Evolutionary conservation across 192 early-diverging fungal species (phyloP).

Genomic region (Coemansia sp.): DNA sequence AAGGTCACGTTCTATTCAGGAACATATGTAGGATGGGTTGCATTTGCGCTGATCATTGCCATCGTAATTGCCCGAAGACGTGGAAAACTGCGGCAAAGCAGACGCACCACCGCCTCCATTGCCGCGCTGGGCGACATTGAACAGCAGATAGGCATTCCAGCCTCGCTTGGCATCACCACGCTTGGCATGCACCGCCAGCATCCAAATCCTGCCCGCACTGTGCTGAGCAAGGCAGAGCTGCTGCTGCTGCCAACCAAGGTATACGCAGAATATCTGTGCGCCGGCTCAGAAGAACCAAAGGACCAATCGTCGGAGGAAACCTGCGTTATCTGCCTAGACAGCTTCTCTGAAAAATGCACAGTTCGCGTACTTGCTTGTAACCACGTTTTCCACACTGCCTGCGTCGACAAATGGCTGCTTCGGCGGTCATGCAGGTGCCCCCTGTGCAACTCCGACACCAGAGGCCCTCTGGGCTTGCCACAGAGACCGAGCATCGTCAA

Average conservation of each 20-base stretch:
- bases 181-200: constrained; percentile 2
- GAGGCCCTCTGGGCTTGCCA: constrained; percentile 16
- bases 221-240: constrained; percentile 19
- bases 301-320: background rate
- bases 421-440: constrained; percentile 43
- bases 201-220: background rate
- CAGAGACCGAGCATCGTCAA: constrained; percentile 25
- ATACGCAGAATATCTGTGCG: constrained; percentile 4
- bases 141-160: constrained; percentile 1
- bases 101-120: background rate
- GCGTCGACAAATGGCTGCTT: constrained; percentile 45
- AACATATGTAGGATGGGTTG: constrained; percentile 1
- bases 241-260: constrained; percentile 10
- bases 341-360: constrained; percentile 7
- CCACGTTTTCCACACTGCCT: constrained; percentile 35
- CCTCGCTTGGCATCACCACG: constrained; percentile 2
- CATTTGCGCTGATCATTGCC: constrained; percentile 6
- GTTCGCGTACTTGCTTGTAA: constrained; percentile 38
- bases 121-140: constrained; percentile 10
- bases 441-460: constrained; percentile 36
- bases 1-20: too few species aligned
- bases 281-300: background rate
- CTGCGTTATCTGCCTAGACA: constrained; percentile 42
- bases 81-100: background rate
- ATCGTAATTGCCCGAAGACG: constrained; percentile 16